Evolutionary conservation across 768 basidiomycete species (phyloP).

Genomic region (Clavulina sp.): DNA sequence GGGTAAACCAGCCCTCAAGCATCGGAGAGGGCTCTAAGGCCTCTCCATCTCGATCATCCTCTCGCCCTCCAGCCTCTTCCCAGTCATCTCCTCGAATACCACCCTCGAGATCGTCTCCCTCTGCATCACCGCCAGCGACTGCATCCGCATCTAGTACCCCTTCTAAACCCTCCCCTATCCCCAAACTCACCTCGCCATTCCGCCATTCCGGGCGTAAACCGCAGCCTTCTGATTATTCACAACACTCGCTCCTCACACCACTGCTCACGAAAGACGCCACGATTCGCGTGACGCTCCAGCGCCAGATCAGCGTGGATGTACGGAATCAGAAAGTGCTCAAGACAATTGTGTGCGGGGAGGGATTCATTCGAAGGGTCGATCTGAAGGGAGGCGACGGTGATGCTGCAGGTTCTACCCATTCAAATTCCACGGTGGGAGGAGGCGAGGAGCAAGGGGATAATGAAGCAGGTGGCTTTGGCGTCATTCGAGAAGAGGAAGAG

Average conservation of each 20-base stretch:
- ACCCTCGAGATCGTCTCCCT: not conserved
- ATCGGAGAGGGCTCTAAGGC: no score
- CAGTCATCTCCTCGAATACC: not conserved
- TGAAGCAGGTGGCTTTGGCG: no score
- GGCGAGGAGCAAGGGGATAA: not conserved
- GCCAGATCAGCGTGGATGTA: slow-evolving; percentile 7
- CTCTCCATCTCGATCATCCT: not conserved
- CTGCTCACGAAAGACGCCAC: not conserved
- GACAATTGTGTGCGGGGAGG: slow-evolving; percentile 8
- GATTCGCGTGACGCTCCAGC: slow-evolving; percentile 5
- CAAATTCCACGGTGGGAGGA: not conserved
- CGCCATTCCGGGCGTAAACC: no score
- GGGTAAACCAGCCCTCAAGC: no score
- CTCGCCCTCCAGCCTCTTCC: slow-evolving; percentile 1
- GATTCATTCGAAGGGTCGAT: not conserved
- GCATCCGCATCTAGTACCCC: no score
- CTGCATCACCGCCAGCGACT: not conserved
- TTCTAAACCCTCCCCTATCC: no score
- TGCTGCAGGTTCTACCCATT: not conserved
- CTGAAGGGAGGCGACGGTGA: not conserved
- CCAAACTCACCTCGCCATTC: not conserved
- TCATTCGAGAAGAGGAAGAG: not conserved
- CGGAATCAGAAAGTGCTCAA: slow-evolving; percentile 9
- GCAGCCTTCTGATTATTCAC: not conserved
- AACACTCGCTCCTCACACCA: not conserved